Evolutionary conservation across 2,329 filamentous ascomycete genomes (phyloP).

Genomic region (Aureobasidium sp.): DNA sequence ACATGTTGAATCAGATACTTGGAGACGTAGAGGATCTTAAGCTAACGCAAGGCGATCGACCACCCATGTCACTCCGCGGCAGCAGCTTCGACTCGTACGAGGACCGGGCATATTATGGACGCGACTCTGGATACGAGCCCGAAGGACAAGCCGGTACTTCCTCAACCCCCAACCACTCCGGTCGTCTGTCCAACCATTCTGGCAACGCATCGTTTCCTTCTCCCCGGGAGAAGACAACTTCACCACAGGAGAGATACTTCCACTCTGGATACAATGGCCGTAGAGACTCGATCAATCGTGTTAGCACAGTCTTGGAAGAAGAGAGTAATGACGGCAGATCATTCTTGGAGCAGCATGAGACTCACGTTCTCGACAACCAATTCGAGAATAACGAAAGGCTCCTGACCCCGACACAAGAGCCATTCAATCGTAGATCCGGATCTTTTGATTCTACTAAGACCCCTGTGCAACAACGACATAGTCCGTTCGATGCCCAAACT

Average conservation of each 20-base stretch:
- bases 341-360: conserved; percentile 42
- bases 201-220: conserved; percentile 15
- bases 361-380: conserved; percentile 42
- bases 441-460: conserved; percentile 31
- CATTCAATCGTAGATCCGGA: conserved; percentile 25
- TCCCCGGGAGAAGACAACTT: conserved; percentile 14
- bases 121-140: conserved; percentile 70
- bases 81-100: conserved; percentile 60
- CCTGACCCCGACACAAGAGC: conserved; percentile 53
- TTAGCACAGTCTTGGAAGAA: conserved; percentile 81
- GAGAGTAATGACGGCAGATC: conserved; percentile 55
- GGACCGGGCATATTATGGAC: conserved; percentile 61
- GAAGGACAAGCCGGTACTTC: conserved; percentile 72
- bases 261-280: conserved; percentile 46
- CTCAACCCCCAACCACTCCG: conserved; percentile 66
- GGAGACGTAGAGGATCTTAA: conserved; percentile 72
- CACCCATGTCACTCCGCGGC: conserved; percentile 21
- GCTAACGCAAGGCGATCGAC: conserved; percentile 26
- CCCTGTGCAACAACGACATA: conserved; percentile 44
- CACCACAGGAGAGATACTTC: conserved; percentile 28
- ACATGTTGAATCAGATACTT: conserved; percentile 83
- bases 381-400: conserved; percentile 53
- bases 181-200: conserved; percentile 44
- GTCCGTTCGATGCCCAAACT: conserved; percentile 13
- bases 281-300: conserved; percentile 62